Percentiles rank a stretch among this genome's conserved stretches.
Conservation (phyloP, 495 filamentous ascomycete genomes). For the Trichoderma asperelloides region DNA sequence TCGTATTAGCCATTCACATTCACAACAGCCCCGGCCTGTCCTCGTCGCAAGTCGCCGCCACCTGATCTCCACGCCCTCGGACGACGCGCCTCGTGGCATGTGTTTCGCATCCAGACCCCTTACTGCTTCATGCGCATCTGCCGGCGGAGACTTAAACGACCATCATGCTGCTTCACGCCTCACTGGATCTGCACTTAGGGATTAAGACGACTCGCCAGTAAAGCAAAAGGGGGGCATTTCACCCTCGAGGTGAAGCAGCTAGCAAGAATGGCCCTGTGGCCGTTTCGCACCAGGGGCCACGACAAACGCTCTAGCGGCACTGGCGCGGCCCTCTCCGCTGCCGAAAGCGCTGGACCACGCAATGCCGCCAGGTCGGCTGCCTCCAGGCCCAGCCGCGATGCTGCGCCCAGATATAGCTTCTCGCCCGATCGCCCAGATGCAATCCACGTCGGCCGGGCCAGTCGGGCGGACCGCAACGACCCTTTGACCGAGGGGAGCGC, state of each 20-base stretch:
- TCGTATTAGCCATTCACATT: neutral
- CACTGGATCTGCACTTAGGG: neutral
- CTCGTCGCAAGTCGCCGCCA: neutral
- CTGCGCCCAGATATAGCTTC: constrained; percentile 47
- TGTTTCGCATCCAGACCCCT: constrained; percentile 5
- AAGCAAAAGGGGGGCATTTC: neutral
- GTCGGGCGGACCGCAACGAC: constrained; percentile 21
- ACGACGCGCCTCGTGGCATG: constrained; percentile 7
- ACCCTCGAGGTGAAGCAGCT: constrained; percentile 1
- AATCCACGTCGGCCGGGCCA: constrained; percentile 26
- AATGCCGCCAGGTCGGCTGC: constrained; percentile 30
- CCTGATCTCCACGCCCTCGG: neutral
- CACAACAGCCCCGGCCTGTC: neutral
- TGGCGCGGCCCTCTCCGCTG: constrained; percentile 26
- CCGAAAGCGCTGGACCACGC: constrained; percentile 21
- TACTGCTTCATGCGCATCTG: neutral
- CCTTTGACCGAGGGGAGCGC: constrained; percentile 18
- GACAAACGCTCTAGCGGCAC: constrained; percentile 31
- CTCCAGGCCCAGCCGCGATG: constrained; percentile 32
- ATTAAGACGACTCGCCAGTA: constrained; percentile 5
- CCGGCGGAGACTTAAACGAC: neutral
- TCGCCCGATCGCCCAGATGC: constrained; percentile 42
- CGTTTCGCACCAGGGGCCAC: constrained; percentile 60
- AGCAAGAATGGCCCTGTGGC: constrained; percentile 64
- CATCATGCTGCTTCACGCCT: constrained; percentile 3